Conservation (phyloP, 106 monocot species). For the Narthecium ossifragum region DNA sequence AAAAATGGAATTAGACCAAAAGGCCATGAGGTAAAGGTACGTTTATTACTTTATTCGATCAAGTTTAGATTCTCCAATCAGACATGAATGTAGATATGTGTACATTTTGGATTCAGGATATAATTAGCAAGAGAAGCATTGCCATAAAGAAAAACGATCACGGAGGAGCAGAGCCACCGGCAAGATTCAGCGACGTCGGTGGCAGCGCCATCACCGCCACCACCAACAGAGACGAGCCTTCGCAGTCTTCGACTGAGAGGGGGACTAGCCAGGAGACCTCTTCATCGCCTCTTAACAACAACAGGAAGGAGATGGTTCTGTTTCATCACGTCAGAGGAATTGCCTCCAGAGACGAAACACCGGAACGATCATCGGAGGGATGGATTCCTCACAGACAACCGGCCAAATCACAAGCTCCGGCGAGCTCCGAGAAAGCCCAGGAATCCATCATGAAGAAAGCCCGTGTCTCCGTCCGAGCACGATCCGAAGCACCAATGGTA, state of each 20-base stretch:
- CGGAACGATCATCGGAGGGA: conserved; percentile 1
- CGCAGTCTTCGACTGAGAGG: conserved; percentile 19
- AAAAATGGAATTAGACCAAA: background rate
- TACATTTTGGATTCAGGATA: background rate
- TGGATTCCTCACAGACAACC: conserved; percentile 17
- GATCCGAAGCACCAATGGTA: conserved; percentile 41
- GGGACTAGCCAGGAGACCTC: conserved; percentile 2
- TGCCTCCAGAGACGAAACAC: background rate
- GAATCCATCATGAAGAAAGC: conserved; percentile 39
- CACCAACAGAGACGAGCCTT: conserved; percentile 2
- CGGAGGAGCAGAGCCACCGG: background rate
- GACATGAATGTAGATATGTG: background rate
- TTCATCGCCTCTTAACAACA: conserved; percentile 1
- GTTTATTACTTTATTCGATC: background rate
- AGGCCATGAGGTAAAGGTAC: conserved; percentile 1
- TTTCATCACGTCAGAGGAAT: background rate
- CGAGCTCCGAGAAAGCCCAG: conserved; percentile 13
- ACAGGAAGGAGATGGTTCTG: background rate
- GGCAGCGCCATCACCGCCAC: no score
- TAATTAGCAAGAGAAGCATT: background rate
- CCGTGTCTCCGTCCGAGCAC: conserved; percentile 39
- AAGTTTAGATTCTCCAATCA: background rate
- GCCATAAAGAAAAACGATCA: background rate
- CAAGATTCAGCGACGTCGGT: no score
- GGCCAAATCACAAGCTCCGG: conserved; percentile 2